Conservation (phyloP, 345 rosid species). For the Garcia nutans region DNA sequence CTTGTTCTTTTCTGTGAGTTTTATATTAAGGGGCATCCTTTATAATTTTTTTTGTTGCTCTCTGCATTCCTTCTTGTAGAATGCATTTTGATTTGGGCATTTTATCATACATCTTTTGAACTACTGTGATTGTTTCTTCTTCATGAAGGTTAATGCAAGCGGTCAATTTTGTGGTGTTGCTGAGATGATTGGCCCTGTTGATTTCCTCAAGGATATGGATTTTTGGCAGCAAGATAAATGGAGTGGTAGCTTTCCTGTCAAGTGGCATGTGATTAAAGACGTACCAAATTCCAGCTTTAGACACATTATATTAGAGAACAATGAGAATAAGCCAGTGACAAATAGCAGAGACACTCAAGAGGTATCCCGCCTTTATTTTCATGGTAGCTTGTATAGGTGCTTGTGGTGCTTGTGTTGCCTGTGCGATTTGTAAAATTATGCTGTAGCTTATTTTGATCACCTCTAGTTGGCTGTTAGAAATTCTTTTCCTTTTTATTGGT, state of each 20-base stretch:
- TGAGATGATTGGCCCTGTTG: constrained; percentile 91
- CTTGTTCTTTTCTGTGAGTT: constrained; percentile 87
- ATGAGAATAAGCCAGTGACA: constrained; percentile 95
- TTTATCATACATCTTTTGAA: not conserved
- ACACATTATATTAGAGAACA: constrained; percentile 82
- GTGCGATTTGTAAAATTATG: not conserved
- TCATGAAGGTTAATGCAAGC: constrained; percentile 86
- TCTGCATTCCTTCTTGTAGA: not conserved
- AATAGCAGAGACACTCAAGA: constrained; percentile 99
- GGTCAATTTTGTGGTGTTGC: constrained; percentile 98
- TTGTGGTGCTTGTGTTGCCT: not conserved
- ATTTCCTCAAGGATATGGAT: constrained; percentile 77
- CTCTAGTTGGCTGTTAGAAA: not conserved
- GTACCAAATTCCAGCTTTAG: constrained; percentile 68
- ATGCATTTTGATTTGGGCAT: too few species aligned
- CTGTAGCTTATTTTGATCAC: not conserved
- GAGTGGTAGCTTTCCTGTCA: constrained; percentile 93
- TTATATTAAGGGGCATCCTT: not conserved
- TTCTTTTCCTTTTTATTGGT: not conserved
- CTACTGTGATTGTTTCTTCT: constrained; percentile 20
- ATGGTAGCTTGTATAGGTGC: not conserved
- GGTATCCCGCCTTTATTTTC: constrained; percentile 38
- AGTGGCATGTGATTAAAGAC: constrained; percentile 94
- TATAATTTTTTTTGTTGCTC: too few species aligned
- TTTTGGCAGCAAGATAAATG: constrained; percentile 99